phyloP scores from a whole-genome alignment of 2,329 filamentous ascomycete genomes.

The Monosporascus sp. region DNA sequence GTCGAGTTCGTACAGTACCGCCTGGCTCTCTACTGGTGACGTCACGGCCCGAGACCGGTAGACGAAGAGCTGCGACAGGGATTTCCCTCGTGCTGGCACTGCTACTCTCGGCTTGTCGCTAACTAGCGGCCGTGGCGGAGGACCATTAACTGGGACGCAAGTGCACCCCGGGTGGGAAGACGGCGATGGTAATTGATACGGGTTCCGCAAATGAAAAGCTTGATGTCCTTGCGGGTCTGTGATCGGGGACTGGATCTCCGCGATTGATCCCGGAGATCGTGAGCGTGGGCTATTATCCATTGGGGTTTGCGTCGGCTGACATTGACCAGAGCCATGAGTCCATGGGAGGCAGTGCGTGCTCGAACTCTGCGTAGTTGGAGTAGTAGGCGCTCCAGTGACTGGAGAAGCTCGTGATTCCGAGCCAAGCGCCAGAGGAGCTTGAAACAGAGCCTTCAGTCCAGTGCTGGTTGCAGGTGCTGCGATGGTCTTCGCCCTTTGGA shows the following conservation, averaged over 20 bases:
- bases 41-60: constrained; percentile 4
- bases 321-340: neutral
- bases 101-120: neutral
- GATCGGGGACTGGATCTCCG: neutral
- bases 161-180: neutral
- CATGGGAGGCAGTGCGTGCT: neutral
- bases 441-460: constrained; percentile 5
- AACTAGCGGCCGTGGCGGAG: neutral
- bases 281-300: neutral
- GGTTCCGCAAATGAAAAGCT: too few species aligned
- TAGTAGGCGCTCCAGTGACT: neutral
- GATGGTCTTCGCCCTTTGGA: neutral
- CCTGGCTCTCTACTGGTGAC: neutral
- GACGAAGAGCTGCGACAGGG: constrained; percentile 9
- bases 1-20: neutral
- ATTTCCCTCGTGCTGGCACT: neutral
- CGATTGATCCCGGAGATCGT: neutral
- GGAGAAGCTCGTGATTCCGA: neutral
- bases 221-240: neutral
- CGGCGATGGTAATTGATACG: neutral
- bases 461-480: neutral
- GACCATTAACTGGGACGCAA: neutral
- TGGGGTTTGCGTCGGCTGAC: neutral
- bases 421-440: constrained; percentile 2
- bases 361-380: neutral